Conservation (phyloP, 305 asterid species). For the Fraxinus platypoda region DNA sequence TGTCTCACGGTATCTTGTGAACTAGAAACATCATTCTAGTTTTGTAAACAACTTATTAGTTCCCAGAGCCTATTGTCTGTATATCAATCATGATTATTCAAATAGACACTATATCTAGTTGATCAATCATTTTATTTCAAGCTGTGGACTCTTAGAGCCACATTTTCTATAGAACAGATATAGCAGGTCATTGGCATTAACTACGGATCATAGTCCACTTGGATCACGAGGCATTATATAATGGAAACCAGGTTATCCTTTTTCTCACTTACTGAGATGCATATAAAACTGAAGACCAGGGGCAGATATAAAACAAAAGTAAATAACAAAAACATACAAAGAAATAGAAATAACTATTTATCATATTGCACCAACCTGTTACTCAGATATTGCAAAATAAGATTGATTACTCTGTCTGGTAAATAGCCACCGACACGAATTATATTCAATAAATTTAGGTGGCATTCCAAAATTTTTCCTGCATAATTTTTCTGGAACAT, state of each 20-base stretch:
- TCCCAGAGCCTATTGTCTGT: background rate
- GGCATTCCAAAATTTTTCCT: constrained; percentile 92
- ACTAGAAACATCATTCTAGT: background rate
- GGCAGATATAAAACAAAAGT: background rate
- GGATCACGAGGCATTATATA: background rate
- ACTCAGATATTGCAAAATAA: constrained; percentile 88
- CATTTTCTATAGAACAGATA: background rate
- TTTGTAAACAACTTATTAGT: background rate
- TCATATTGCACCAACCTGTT: constrained; percentile 59
- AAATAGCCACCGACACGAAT: constrained; percentile 89
- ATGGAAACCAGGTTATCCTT: background rate
- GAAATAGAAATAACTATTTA: constrained; percentile 5
- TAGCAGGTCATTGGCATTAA: constrained; percentile 5
- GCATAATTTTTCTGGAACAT: constrained; percentile 94
- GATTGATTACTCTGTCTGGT: constrained; percentile 94
- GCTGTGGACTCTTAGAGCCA: background rate
- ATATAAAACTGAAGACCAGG: background rate
- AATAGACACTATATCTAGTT: background rate
- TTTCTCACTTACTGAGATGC: background rate
- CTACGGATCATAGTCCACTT: background rate
- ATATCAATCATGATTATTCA: background rate
- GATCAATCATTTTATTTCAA: background rate
- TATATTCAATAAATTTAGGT: constrained; percentile 77
- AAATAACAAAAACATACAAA: background rate
- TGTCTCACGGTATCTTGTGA: background rate